Base-by-base conservation (phyloP, 257 asterid species). In the Leonotis leonurus region DNA sequence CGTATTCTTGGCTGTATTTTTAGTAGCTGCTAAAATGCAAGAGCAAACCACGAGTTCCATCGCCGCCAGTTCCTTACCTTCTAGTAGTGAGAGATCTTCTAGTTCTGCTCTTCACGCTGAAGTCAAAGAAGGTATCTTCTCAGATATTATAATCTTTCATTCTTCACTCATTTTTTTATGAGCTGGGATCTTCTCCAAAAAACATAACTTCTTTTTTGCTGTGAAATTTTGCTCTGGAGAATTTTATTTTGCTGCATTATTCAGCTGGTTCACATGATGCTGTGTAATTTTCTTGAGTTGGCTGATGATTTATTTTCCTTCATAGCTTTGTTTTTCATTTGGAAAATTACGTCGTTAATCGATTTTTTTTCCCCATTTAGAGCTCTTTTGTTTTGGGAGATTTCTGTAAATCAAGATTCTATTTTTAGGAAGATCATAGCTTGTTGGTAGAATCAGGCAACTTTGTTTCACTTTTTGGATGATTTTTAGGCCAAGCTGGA, bases 41-140 rank as follows among this genome's bases (percentile, higher is more conserved):
- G 98, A 90, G 44, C 97, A 78, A 73, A 84, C 90, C 13, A 71
- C 94, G n/a, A 85, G 93, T 67, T 87, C 97, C 11, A 22, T 90
- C 61, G 90, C 95, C 9, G 86, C 91, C 2, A 82, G 78, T 76
- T 90, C 96, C 36, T 49, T 81, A 72, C 98, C 91, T 57, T 90
- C 98, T 3, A 90, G 98, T 26, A 90, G 96, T 55, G 98, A 90
- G 72, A 85, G 96, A 80, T 90, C 98, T 72, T 90, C 98, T 3
- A 88, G 96, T 77, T 83, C 96, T 21, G 95, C 95, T 6, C 90
- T 81, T 65, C 91, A 85, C 40, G 59, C 66, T 63, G 95, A 83
- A 68, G 70, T 79, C 65, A 90, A 82, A 85, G 94, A 83, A 83
- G 96, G 98, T 83, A 0, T 43, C 2, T 40, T 26, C n/a, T 56